A percentile compares a stretch with the other conserved stretches of the same genome.
Evolutionary conservation across 805 yeast genomes (phyloP).

Genomic region (Jamesozyma hellenica): DNA sequence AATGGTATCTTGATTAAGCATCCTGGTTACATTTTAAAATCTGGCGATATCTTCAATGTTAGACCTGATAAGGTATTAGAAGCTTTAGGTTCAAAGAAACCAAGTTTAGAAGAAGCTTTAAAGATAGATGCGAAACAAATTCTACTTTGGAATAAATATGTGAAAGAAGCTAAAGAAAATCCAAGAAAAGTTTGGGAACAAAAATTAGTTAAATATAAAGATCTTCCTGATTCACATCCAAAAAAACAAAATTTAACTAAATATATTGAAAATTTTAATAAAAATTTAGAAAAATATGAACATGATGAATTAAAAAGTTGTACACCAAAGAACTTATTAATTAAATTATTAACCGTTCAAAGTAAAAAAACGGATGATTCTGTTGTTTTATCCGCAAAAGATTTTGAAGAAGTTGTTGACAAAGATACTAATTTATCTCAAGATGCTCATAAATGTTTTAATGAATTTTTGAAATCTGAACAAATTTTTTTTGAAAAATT

Average conservation of each 20-base stretch:
- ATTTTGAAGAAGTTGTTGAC: slow-evolving; percentile 33
- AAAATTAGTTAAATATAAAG: slow-evolving; percentile 16
- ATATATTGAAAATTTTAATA: slow-evolving; percentile 19
- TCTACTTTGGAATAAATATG: slow-evolving; percentile 64
- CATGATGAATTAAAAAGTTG: slow-evolving; percentile 21
- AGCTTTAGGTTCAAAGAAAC: slow-evolving; percentile 81
- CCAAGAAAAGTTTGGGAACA: slow-evolving; percentile 29
- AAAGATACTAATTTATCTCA: slow-evolving; percentile 17
- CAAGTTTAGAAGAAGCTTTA: slow-evolving; percentile 57
- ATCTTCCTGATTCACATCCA: slow-evolving; percentile 19
- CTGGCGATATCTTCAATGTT: slow-evolving; percentile 84
- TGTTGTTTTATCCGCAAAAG: slow-evolving; percentile 15
- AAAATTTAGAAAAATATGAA: slow-evolving; percentile 15
- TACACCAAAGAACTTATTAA: slow-evolving; percentile 40
- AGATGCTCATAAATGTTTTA: slow-evolving; percentile 16
- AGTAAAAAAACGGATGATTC: slow-evolving; percentile 13
- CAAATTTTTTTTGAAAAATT: slow-evolving; percentile 9
- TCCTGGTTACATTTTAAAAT: slow-evolving; percentile 65
- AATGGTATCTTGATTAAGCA: slow-evolving; percentile 72
- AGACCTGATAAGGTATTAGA: slow-evolving; percentile 74
- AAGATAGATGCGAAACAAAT: slow-evolving; percentile 65
- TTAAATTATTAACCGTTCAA: slow-evolving; percentile 32
- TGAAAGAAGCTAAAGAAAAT: slow-evolving; percentile 42
- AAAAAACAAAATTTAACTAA: slow-evolving; percentile 18
- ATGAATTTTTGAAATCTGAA: slow-evolving; percentile 18